These are phyloP conservation scores for Mortierella sp. DNA, from an alignment of 371 early-diverging fungal genomes.

Conservation along the genomic window DNA sequence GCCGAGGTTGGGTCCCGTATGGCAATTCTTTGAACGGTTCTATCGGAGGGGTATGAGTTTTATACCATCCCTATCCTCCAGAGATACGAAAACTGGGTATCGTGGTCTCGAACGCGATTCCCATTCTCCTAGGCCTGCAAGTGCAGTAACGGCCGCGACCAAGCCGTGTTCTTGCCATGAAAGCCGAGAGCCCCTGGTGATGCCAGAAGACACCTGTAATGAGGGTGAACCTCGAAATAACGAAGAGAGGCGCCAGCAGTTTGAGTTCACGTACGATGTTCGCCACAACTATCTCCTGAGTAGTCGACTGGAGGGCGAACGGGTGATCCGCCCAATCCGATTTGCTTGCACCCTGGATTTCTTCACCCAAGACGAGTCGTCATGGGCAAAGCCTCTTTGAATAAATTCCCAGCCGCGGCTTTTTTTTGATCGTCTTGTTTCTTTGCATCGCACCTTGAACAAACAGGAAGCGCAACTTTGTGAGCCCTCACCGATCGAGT, in stretches of 20 bases:
- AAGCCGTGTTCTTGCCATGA: too few species aligned
- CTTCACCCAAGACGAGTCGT: neutral
- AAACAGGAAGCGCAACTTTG: too few species aligned
- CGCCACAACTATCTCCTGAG: slow-evolving; percentile 36
- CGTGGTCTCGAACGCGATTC: too few species aligned
- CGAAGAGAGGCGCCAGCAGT: slow-evolving; percentile 7
- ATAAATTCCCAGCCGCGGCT: too few species aligned
- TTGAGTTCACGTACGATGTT: slow-evolving; percentile 34
- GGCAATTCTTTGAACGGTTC: neutral
- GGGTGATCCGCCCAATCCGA: slow-evolving; percentile 35
- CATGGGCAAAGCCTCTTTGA: neutral
- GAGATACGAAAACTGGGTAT: too few species aligned
- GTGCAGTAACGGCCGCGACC: too few species aligned
- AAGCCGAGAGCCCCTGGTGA: neutral
- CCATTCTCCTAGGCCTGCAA: too few species aligned
- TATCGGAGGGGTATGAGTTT: neutral
- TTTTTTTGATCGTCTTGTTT: too few species aligned
- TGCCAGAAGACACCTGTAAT: neutral
- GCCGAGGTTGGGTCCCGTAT: neutral
- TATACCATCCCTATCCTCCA: too few species aligned
- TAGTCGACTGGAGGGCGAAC: slow-evolving; percentile 28
- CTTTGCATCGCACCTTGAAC: too few species aligned
- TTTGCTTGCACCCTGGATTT: slow-evolving; percentile 36
- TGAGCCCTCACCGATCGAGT: too few species aligned
- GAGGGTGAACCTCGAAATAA: neutral